Evolutionary conservation across 106 monocot species (phyloP), one percentile per base, ranked within the genome.

Genomic region (Allium cepa): DNA sequence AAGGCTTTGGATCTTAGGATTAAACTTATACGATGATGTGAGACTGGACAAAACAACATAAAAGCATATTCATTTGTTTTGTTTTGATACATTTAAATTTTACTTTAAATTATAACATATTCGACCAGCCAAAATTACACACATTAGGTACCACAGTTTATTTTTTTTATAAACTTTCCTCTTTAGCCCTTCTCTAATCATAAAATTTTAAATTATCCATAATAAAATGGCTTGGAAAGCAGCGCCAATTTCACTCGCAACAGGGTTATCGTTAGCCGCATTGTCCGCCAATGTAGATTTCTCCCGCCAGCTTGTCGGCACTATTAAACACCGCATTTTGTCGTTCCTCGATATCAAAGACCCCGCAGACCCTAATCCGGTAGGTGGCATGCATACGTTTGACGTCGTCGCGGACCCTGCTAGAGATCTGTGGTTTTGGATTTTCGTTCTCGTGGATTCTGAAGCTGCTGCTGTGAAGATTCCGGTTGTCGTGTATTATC

Each of bases 271-370:
- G 48, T 11, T 79, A 55, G 8, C 63, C 59, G 10, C 57, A 59
- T 4, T 75, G 18, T 66, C 66, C 56, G 46, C 73, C 74, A 7
- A 72, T 60, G 52, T 68, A 47, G 84, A 86, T 78, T 47, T 56
- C 71, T 18, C 73, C 15, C 80, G 84, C 65, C 90, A 86, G 62
- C 5, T 58, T n/a, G 59, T 90, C 64, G 94, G 94, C 72, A 87
- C 87, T 66, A 12, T 94, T 46, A 87, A 90, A 73, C 89, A 89
- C 60, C 67, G 73, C 27, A 70, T 87, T 18, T 26, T 82, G 59
- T 69, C 68, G 17, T 17, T 82, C 75, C 0, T 87, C 65, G 79
- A 86, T 27, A 18, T 53, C 51, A 56, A 13, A 17, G 11, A 49
- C 64, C 10, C 75, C 11, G 63, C 93, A 16, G 66, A 64, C 70